Evolutionary conservation across 345 rosid genomes (phyloP).

Genomic region (Lagerstroemia speciosa): DNA sequence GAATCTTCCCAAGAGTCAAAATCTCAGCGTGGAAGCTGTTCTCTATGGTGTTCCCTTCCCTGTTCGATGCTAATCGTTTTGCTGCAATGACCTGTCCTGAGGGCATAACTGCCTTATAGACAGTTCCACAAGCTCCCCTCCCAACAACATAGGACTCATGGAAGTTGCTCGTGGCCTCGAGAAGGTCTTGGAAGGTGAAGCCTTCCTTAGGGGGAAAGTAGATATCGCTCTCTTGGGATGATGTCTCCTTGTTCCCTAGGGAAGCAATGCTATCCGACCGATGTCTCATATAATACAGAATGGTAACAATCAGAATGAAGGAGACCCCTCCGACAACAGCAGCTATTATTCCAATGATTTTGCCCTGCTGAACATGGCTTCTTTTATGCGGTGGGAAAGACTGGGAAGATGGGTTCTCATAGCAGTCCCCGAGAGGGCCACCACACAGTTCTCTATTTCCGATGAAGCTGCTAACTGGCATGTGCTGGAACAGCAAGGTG

Average conservation of each 20-base stretch:
- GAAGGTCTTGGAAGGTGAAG: constrained; percentile 74
- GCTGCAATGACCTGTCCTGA: constrained; percentile 69
- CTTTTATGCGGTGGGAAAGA: constrained; percentile 20
- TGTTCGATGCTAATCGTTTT: constrained; percentile 64
- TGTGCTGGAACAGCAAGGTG: constrained; percentile 44
- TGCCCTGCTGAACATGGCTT: constrained; percentile 30
- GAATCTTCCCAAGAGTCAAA: constrained; percentile 74
- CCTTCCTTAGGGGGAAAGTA: constrained; percentile 80
- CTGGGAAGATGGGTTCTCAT: constrained; percentile 24
- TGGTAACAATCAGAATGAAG: constrained; percentile 50
- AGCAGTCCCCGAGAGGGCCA: constrained; percentile 46
- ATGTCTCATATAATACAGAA: constrained; percentile 54
- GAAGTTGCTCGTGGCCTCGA: constrained; percentile 70
- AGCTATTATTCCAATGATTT: constrained; percentile 45
- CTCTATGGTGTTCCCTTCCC: constrained; percentile 75
- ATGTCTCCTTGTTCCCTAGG: constrained; percentile 35
- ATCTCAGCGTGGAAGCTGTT: constrained; percentile 91
- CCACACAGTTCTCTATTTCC: constrained; percentile 86
- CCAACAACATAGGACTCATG: constrained; percentile 76
- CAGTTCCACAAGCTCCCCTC: constrained; percentile 91
- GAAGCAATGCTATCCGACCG: constrained; percentile 34
- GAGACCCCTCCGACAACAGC: constrained; percentile 69
- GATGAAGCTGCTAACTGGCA: constrained; percentile 46
- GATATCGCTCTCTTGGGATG: constrained; percentile 44
- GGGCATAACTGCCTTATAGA: constrained; percentile 71